Percentiles rank a stretch among this genome's conserved stretches.
Conservation (phyloP, 169 alveolate genomes). For the Plasmodium knowlesi region DNA sequence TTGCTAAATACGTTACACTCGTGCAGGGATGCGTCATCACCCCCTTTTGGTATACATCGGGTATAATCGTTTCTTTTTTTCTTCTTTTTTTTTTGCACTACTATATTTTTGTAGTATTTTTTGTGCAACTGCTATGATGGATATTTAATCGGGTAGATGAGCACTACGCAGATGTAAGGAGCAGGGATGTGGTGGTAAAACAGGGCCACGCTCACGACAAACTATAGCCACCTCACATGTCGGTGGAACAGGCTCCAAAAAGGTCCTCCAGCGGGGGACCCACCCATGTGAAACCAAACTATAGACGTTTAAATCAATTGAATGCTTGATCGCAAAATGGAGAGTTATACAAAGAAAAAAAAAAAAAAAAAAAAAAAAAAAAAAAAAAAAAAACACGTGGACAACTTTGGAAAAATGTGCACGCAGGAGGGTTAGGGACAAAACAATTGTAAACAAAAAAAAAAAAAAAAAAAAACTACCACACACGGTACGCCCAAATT, state of each 20-base stretch:
- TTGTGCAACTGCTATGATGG: neutral
- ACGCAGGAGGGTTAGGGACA: neutral
- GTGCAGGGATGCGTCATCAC: neutral
- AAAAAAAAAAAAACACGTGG: neutral
- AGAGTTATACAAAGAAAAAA: neutral
- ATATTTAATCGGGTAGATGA: neutral
- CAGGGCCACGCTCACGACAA: neutral
- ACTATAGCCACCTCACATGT: neutral
- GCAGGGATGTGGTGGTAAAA: neutral
- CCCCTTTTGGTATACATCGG: neutral
- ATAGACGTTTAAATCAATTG: neutral
- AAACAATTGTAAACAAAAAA: neutral
- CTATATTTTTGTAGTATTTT: too few species aligned
- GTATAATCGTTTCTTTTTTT: neutral
- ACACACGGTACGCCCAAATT: neutral
- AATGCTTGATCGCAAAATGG: neutral
- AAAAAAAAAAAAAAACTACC: neutral
- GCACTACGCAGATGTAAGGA: neutral
- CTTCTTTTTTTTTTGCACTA: neutral
- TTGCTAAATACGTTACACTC: neutral
- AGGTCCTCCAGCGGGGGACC: neutral
- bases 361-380: too few species aligned
- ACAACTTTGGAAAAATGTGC: neutral
- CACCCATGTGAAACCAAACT: neutral
- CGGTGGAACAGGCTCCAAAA: neutral